Conservation (phyloP, 2,329 filamentous ascomycete genomes). For the Magnaporthiopsis rhizophila region DNA sequence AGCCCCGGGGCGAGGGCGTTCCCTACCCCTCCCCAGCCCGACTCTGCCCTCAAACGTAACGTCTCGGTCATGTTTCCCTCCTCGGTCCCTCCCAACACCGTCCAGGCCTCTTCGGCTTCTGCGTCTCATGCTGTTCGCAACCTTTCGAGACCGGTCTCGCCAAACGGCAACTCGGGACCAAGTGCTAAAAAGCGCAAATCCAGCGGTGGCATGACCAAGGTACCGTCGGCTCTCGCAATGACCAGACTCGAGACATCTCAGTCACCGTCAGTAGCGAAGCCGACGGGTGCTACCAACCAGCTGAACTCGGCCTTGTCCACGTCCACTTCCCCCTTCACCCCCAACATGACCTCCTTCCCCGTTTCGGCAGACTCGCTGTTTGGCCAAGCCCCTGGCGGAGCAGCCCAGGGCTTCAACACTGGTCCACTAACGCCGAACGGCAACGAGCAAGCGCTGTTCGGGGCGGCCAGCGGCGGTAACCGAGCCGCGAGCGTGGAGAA, state of each 20-base stretch:
- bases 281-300: constrained; percentile 15
- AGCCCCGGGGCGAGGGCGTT: constrained; percentile 23
- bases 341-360: constrained; percentile 36
- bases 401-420: constrained; percentile 36
- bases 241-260: constrained; percentile 63
- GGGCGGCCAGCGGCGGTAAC: constrained; percentile 39
- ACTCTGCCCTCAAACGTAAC: neutral
- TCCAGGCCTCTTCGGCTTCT: constrained; percentile 13
- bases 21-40: neutral
- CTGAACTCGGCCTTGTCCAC: constrained; percentile 23
- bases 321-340: constrained; percentile 46
- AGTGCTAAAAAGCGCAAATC: constrained; percentile 76
- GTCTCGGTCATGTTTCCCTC: constrained; percentile 25
- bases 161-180: constrained; percentile 55
- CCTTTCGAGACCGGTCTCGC: constrained; percentile 67
- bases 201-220: constrained; percentile 52
- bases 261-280: constrained; percentile 27
- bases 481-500: constrained; percentile 51
- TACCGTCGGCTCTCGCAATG: constrained; percentile 72
- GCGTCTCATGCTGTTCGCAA: constrained; percentile 38
- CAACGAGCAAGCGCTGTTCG: constrained; percentile 52
- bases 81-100: neutral
- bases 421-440: constrained; percentile 60
- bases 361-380: constrained; percentile 33
- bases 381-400: constrained; percentile 29